These are phyloP conservation scores for Xylaria acuta DNA, from an alignment of 495 filamentous ascomycete genomes.

Conservation along the genomic window DNA sequence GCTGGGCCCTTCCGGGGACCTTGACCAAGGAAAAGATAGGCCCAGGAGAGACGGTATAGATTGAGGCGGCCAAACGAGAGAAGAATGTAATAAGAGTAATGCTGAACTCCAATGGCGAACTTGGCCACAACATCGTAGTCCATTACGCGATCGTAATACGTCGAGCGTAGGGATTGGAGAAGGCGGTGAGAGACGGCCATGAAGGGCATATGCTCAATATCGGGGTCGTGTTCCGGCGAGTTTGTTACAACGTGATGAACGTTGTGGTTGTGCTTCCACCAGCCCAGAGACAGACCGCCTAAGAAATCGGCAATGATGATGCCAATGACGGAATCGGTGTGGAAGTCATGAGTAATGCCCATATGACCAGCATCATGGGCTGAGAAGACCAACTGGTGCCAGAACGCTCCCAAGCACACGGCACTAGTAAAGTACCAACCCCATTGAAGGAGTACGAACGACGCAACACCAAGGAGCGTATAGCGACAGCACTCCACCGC, in stretches of 20 bases:
- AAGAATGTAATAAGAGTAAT: slow-evolving; percentile 87
- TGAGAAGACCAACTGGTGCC: slow-evolving; percentile 95
- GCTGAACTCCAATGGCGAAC: slow-evolving; percentile 74
- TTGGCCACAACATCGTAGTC: slow-evolving; percentile 78
- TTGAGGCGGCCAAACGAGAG: slow-evolving; percentile 91
- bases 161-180: slow-evolving; percentile 75
- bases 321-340: slow-evolving; percentile 80
- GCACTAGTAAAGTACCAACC: slow-evolving; percentile 80
- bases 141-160: slow-evolving; percentile 91
- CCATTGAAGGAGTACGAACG: slow-evolving; percentile 68
- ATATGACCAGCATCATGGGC: slow-evolving; percentile 98
- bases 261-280: slow-evolving; percentile 98
- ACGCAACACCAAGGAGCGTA: slow-evolving; percentile 66
- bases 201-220: slow-evolving; percentile 96
- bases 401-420: slow-evolving; percentile 81
- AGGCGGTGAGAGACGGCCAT: slow-evolving; percentile 92
- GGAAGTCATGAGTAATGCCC: slow-evolving; percentile 92
- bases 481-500: slow-evolving; percentile 79
- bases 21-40: slow-evolving; percentile 74
- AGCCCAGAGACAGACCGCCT: slow-evolving; percentile 88
- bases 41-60: slow-evolving; percentile 84
- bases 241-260: slow-evolving; percentile 99
- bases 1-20: slow-evolving; percentile 83
- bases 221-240: slow-evolving; percentile 93
- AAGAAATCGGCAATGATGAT: slow-evolving; percentile 91